Evolutionary conservation across 1,284 basidiomycete genomes (phyloP).

Genomic region (Phlebopus sp.): DNA sequence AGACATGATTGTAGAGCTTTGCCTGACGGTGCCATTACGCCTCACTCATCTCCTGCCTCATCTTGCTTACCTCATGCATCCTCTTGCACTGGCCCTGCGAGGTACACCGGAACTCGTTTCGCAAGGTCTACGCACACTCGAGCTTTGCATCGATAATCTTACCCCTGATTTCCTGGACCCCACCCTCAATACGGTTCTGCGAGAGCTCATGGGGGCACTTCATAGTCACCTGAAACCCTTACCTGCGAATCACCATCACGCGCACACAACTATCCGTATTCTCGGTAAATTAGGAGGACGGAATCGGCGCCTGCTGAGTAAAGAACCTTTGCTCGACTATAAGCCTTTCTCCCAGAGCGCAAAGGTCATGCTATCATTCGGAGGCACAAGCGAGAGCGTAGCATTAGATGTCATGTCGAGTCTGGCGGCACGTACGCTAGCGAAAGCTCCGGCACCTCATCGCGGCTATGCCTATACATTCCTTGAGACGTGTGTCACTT

Average conservation of each 20-base stretch:
- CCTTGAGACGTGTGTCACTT: slow-evolving; percentile 71
- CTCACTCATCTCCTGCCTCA: slow-evolving; percentile 96
- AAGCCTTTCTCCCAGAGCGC: slow-evolving; percentile 67
- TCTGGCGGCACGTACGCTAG: slow-evolving; percentile 69
- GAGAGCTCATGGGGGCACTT: slow-evolving; percentile 94
- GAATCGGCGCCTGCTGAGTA: slow-evolving; percentile 85
- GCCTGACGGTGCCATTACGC: slow-evolving; percentile 94
- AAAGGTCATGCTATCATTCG: slow-evolving; percentile 72
- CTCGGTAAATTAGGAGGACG: slow-evolving; percentile 96
- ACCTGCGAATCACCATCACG: slow-evolving; percentile 88
- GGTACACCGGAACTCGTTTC: slow-evolving; percentile 89
- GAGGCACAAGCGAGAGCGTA: slow-evolving; percentile 67
- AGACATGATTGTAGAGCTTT: slow-evolving; percentile 96
- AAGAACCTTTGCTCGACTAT: slow-evolving; percentile 78
- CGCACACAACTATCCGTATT: slow-evolving; percentile 95
- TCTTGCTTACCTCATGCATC: slow-evolving; percentile 95
- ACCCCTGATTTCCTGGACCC: slow-evolving; percentile 99
- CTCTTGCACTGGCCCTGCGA: slow-evolving; percentile 88
- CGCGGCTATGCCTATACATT: slow-evolving; percentile 77
- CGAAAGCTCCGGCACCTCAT: slow-evolving; percentile 47
- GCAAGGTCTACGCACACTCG: slow-evolving; percentile 94
- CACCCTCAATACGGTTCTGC: slow-evolving; percentile 88
- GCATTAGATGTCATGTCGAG: slow-evolving; percentile 71
- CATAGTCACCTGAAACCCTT: slow-evolving; percentile 89
- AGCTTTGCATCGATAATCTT: slow-evolving; percentile 99